Evolutionary conservation across 2,329 filamentous ascomycete genomes (phyloP).

Genomic region (Mycogone perniciosa): DNA sequence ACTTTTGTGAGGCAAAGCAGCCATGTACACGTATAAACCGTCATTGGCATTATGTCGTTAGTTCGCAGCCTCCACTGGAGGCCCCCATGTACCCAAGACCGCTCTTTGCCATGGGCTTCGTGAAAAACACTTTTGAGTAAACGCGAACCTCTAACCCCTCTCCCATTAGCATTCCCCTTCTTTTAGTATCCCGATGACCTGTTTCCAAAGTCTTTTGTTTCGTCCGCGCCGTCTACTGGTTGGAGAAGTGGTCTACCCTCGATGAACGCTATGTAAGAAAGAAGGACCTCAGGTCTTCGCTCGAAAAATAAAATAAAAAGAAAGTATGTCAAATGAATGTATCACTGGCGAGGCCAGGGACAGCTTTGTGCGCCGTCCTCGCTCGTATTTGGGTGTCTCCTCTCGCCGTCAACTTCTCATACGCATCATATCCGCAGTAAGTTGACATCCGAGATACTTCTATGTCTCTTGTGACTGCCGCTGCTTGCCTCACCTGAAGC

Average conservation of each 20-base stretch:
- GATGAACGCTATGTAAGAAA: slow-evolving; percentile 1
- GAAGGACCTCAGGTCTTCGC: slow-evolving; percentile 4
- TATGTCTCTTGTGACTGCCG: slow-evolving; percentile 47
- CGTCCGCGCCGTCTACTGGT: slow-evolving; percentile 10
- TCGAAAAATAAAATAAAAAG: slow-evolving; percentile 1
- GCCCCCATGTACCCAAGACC: neutral
- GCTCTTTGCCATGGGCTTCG: slow-evolving; percentile 1
- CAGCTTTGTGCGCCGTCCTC: slow-evolving; percentile 38
- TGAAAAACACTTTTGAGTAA: slow-evolving; percentile 11
- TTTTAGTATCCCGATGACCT: slow-evolving; percentile 10
- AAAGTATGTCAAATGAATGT: slow-evolving; percentile 6
- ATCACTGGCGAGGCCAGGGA: slow-evolving; percentile 33
- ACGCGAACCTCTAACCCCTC: slow-evolving; percentile 10
- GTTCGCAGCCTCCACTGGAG: slow-evolving; percentile 2
- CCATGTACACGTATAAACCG: slow-evolving; percentile 2
- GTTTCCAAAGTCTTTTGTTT: slow-evolving; percentile 7
- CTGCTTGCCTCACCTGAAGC: slow-evolving; percentile 37
- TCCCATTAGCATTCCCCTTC: slow-evolving; percentile 8
- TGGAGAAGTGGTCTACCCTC: slow-evolving; percentile 1
- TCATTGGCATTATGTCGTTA: slow-evolving; percentile 14
- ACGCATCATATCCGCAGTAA: slow-evolving; percentile 37
- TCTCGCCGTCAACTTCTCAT: neutral
- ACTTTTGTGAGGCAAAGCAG: neutral
- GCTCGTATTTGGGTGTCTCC: slow-evolving; percentile 30
- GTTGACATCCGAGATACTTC: slow-evolving; percentile 54